Percentiles rank a stretch among this genome's conserved stretches.
phyloP scores from a whole-genome alignment of 1,284 basidiomycete genomes.

The Cerioporus squamosus region DNA sequence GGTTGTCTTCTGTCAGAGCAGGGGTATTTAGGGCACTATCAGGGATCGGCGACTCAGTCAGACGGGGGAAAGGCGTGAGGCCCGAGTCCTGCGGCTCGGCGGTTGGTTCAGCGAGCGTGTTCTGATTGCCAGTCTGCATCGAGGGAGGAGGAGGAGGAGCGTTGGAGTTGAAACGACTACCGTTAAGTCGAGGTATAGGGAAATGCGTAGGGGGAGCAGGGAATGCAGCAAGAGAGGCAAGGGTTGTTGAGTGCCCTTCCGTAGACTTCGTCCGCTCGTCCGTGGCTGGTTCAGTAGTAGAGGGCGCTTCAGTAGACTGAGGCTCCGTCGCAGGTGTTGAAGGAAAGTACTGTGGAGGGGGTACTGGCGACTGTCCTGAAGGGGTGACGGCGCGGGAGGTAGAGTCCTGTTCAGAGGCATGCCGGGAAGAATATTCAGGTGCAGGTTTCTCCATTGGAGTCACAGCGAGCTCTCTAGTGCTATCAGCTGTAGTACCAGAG shows the following conservation, averaged over 20 bases:
- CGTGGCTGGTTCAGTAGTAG: background rate
- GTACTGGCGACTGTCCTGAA: constrained; percentile 22
- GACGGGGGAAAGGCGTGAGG: constrained; percentile 23
- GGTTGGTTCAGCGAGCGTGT: constrained; percentile 5
- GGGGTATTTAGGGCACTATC: constrained; percentile 15
- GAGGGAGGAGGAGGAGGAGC: background rate
- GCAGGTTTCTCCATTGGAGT: constrained; percentile 22
- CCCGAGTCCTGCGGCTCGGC: constrained; percentile 13
- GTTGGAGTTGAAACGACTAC: constrained; percentile 12
- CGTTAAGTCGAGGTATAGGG: constrained; percentile 55
- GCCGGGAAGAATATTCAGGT: constrained; percentile 30
- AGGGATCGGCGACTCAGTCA: constrained; percentile 29
- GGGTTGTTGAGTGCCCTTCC: constrained; percentile 23
- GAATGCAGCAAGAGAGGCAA: constrained; percentile 71
- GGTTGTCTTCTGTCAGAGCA: constrained; percentile 17
- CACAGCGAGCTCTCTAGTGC: constrained; percentile 2
- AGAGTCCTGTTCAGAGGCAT: constrained; percentile 22
- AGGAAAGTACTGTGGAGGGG: constrained; percentile 27
- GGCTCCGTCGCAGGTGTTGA: constrained; percentile 6
- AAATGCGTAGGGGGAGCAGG: constrained; percentile 73
- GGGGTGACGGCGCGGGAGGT: constrained; percentile 28
- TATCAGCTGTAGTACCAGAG: background rate
- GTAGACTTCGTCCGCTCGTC: background rate
- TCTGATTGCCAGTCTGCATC: background rate
- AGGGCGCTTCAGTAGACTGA: background rate